phyloP scores from a whole-genome alignment of 192 early-diverging fungal genomes.

The Diversispora epigaea region DNA sequence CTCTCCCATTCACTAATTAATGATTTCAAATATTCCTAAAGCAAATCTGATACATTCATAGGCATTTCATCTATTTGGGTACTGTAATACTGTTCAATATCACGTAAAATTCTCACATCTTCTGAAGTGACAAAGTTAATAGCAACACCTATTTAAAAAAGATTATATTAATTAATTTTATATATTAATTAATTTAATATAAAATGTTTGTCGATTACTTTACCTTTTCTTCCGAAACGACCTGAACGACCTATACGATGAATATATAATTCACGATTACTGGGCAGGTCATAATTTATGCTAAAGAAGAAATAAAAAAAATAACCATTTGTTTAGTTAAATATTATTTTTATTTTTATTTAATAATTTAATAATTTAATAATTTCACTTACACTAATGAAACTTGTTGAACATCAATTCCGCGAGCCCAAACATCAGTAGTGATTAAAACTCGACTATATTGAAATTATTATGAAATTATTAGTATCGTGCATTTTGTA shows the following conservation, averaged over 20 bases:
- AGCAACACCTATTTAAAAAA: constrained; percentile 66
- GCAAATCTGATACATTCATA: constrained; percentile 61
- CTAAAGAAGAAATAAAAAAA: too few species aligned
- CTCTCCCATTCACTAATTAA: too few species aligned
- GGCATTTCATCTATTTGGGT: constrained; percentile 99
- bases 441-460: constrained; percentile 92
- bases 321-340: not conserved
- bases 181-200: not conserved
- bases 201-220: not conserved
- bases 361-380: not conserved
- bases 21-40: constrained; percentile 27
- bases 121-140: constrained; percentile 98
- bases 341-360: not conserved
- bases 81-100: constrained; percentile 98
- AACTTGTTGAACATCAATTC: constrained; percentile 99
- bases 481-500: not conserved
- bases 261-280: constrained; percentile 96
- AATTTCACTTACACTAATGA: constrained; percentile 71
- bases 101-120: constrained; percentile 87
- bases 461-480: constrained; percentile 5
- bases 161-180: not conserved
- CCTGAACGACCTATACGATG: constrained; percentile 98
- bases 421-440: constrained; percentile 98
- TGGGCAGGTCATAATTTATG: constrained; percentile 93
- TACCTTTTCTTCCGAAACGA: constrained; percentile 93